Evolutionary conservation across 2,329 filamentous ascomycete genomes (phyloP).

Genomic region (Ophidiomyces ophidiicola): DNA sequence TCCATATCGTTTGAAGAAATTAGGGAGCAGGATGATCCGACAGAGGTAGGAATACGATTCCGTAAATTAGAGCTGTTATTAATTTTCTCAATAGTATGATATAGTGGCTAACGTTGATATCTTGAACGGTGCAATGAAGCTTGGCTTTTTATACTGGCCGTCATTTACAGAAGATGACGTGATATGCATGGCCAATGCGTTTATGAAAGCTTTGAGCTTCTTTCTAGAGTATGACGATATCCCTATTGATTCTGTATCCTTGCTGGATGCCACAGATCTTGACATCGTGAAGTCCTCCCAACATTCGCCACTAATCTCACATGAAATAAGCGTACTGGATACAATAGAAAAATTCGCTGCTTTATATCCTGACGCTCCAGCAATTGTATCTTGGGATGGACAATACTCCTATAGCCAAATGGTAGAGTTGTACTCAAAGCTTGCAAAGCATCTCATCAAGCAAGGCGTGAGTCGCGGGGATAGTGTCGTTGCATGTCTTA

Average conservation of each 20-base stretch:
- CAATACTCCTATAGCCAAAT: slow-evolving; percentile 20
- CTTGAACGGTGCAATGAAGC: slow-evolving; percentile 4
- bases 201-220: slow-evolving; percentile 6
- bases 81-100: slow-evolving; percentile 6
- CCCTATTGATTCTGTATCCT: slow-evolving; percentile 5
- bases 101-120: slow-evolving; percentile 12
- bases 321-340: neutral
- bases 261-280: slow-evolving; percentile 1
- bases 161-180: slow-evolving; percentile 9
- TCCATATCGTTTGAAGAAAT: slow-evolving; percentile 8
- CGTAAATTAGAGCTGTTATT: neutral
- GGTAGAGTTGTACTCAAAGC: slow-evolving; percentile 21
- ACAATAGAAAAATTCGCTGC: slow-evolving; percentile 9
- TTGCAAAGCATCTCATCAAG: slow-evolving; percentile 13
- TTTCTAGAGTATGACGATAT: slow-evolving; percentile 2
- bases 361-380: slow-evolving; percentile 8
- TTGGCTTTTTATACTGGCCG: slow-evolving; percentile 11
- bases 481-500: slow-evolving; percentile 3
- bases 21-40: slow-evolving; percentile 12
- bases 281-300: slow-evolving; percentile 8
- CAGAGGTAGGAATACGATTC: slow-evolving; percentile 6
- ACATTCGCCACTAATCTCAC: slow-evolving; percentile 3
- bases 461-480: slow-evolving; percentile 8
- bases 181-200: slow-evolving; percentile 5
- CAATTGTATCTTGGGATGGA: slow-evolving; percentile 24